A percentile compares a stretch with the other conserved stretches of the same genome.
Conservation (phyloP, 768 basidiomycete genomes). For the Lentinula aciculospora region DNA sequence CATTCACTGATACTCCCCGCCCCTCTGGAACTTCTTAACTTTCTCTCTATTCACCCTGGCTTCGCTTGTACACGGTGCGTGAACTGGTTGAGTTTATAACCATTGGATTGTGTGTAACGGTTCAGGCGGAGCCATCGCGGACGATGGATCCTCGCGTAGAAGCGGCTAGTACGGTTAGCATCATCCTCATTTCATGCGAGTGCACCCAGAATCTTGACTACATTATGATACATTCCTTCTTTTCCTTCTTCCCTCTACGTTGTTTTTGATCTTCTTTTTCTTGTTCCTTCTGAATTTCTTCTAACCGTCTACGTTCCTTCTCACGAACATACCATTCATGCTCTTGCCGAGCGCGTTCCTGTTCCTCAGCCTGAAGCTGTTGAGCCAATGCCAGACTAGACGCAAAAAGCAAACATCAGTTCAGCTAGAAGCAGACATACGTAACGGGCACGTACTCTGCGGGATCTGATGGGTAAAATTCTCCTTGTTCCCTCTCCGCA, state of each 20-base stretch:
- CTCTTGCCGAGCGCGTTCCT: conserved; percentile 41
- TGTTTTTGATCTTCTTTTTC: conserved; percentile 21
- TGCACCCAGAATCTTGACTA: conserved; percentile 21
- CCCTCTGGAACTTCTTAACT: too few relatives aligned
- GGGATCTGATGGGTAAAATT: conserved; percentile 36
- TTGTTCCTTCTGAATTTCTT: conserved; percentile 18
- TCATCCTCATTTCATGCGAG: too few relatives aligned
- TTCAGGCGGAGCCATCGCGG: too few relatives aligned
- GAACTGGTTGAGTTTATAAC: too few relatives aligned
- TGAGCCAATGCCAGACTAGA: conserved; percentile 62
- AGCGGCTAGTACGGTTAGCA: too few relatives aligned
- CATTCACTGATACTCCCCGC: too few relatives aligned
- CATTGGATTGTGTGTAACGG: too few relatives aligned
- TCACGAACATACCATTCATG: conserved; percentile 25
- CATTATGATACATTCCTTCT: conserved; percentile 58
- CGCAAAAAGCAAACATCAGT: not conserved
- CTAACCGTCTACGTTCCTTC: conserved; percentile 20
- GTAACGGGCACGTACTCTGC: conserved; percentile 48
- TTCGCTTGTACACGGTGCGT: too few relatives aligned
- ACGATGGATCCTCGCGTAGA: too few relatives aligned
- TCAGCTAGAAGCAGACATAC: conserved; percentile 1
- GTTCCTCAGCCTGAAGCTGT: conserved; percentile 79
- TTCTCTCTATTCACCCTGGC: too few relatives aligned
- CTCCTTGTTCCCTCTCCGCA: conserved; percentile 37
- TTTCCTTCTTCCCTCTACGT: conserved; percentile 24